phyloP scores from a whole-genome alignment of 2,329 filamentous ascomycete genomes.

The Neofusicoccum kwambonambiense region DNA sequence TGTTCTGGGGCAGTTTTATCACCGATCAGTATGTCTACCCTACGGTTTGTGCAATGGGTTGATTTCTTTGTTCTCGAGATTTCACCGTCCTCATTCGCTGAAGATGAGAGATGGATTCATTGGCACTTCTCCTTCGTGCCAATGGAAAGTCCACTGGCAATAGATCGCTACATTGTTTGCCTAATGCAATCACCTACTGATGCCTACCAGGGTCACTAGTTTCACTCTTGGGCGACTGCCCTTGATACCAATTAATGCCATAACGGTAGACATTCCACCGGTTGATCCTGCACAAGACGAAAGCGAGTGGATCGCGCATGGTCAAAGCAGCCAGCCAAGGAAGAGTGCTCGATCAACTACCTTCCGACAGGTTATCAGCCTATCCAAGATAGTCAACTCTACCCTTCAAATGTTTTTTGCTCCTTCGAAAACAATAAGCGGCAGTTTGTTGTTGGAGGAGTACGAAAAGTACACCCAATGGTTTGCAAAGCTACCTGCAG shows the following conservation, averaged over 20 bases:
- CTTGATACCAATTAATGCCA: conserved; percentile 21
- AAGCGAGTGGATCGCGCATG: conserved; percentile 19
- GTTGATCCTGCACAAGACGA: conserved; percentile 19
- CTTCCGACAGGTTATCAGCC: conserved; percentile 20
- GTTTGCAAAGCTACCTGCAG: conserved; percentile 17
- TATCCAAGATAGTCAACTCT: conserved; percentile 25
- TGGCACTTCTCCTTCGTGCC: too few relatives aligned
- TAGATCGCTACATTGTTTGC: background rate
- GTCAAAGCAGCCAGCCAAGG: conserved; percentile 3
- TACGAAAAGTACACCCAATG: conserved; percentile 22
- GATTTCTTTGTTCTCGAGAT: background rate
- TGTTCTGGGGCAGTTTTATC: conserved; percentile 25
- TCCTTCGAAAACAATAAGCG: conserved; percentile 21
- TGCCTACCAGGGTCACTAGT: conserved; percentile 20
- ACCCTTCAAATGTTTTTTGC: conserved; percentile 25
- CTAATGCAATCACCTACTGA: background rate
- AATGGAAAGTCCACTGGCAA: background rate
- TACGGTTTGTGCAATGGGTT: background rate
- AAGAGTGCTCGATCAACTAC: conserved; percentile 20
- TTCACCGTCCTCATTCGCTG: background rate
- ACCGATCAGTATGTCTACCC: conserved; percentile 22
- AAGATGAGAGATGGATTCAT: too few relatives aligned
- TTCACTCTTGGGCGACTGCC: conserved; percentile 24
- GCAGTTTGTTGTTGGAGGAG: conserved; percentile 20
- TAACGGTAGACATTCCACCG: conserved; percentile 22